Evolutionary conservation across 331 rosid species (phyloP).

Genomic region (Ulmus americana): DNA sequence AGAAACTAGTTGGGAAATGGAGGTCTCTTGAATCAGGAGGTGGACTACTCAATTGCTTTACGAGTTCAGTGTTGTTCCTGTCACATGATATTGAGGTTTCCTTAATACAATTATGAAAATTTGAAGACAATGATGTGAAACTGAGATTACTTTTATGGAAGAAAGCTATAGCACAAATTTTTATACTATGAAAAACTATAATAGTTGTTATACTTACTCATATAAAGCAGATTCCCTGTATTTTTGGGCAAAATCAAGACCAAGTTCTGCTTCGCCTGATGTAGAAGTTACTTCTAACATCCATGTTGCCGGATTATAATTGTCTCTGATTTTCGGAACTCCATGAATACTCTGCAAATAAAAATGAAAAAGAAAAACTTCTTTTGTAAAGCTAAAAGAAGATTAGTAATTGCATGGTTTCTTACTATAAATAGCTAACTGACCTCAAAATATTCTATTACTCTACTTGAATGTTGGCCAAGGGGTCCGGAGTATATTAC

Average conservation of each 20-base stretch:
- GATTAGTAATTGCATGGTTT: neutral
- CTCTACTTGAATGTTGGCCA: slow-evolving; percentile 44
- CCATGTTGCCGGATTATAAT: slow-evolving; percentile 57
- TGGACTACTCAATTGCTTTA: slow-evolving; percentile 42
- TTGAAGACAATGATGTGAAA: too few relatives aligned
- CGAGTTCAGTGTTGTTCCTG: slow-evolving; percentile 42
- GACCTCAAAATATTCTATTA: slow-evolving; percentile 59
- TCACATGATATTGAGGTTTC: neutral
- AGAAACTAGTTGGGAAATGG: slow-evolving; percentile 39
- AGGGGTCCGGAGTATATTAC: slow-evolving; percentile 49
- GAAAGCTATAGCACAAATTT: too few relatives aligned
- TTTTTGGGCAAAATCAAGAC: slow-evolving; percentile 43
- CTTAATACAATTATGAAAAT: too few relatives aligned
- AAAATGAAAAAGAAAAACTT: neutral
- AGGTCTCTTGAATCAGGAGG: slow-evolving; percentile 41
- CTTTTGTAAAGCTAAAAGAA: neutral
- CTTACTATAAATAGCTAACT: slow-evolving; percentile 10
- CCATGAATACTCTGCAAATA: slow-evolving; percentile 37
- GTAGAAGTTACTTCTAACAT: slow-evolving; percentile 51
- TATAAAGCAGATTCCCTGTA: slow-evolving; percentile 41
- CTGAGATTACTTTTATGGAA: too few relatives aligned
- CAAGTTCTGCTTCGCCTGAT: slow-evolving; percentile 45
- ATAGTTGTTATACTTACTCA: slow-evolving; percentile 27
- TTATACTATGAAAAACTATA: neutral
- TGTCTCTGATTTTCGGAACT: slow-evolving; percentile 43